A percentile compares a stretch with the other conserved stretches of the same genome.
Evolutionary conservation across 148 eudicot species (phyloP).

Genomic region (Amaranthus cruentus): DNA sequence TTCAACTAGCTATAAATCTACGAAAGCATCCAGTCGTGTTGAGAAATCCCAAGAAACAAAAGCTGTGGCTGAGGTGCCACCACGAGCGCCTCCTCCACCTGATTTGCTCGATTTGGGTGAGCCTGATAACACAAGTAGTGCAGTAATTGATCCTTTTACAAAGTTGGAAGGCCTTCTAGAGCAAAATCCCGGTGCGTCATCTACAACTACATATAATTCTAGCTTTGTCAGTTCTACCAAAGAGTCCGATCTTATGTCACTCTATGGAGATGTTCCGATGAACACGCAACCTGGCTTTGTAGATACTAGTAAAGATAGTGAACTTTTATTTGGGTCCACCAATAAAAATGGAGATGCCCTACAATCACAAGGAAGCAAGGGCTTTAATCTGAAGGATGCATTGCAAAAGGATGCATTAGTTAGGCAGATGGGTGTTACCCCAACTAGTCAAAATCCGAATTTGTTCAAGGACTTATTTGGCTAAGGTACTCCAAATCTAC

Average conservation of each 20-base stretch:
- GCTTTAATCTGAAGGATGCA: conserved; percentile 63
- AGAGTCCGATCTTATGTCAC: conserved; percentile 46
- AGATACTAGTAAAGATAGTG: conserved; percentile 17
- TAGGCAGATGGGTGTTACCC: conserved; percentile 89
- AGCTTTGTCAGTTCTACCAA: conserved; percentile 31
- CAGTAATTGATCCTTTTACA: conserved; percentile 59
- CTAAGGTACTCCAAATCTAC: conserved; percentile 21
- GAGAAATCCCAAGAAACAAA: conserved; percentile 36
- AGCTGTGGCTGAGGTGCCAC: conserved; percentile 30
- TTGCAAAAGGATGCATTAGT: conserved; percentile 79
- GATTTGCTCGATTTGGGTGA: conserved; percentile 91
- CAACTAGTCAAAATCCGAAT: conserved; percentile 71
- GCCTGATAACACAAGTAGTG: conserved; percentile 25
- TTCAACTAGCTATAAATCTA: conserved; percentile 39
- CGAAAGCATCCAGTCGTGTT: conserved; percentile 35
- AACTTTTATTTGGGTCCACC: conserved; percentile 29
- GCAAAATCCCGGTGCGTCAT: conserved; percentile 25
- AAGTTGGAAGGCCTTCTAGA: conserved; percentile 87
- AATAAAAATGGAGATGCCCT: conserved; percentile 28
- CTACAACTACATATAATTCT: conserved; percentile 24
- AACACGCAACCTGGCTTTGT: conserved; percentile 27
- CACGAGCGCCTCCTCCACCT: conserved; percentile 47
- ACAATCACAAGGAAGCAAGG: conserved; percentile 44
- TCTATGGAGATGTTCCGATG: conserved; percentile 43
- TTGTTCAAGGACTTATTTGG: conserved; percentile 83